Conservation (phyloP, 208 protist species). For the Novymonas esmeraldas region DNA sequence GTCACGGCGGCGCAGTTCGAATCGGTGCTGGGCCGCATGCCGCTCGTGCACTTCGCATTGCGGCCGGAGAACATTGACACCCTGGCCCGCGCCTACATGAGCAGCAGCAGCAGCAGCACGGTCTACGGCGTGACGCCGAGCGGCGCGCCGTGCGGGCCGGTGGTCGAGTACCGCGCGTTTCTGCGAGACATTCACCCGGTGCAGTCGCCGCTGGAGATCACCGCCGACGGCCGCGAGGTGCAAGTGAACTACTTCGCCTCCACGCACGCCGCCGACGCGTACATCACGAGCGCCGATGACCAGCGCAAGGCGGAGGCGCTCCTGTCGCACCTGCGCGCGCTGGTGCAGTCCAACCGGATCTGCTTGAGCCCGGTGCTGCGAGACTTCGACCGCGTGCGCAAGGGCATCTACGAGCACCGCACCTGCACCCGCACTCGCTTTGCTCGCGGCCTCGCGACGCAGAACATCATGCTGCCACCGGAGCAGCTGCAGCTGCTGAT, state of each 20-base stretch:
- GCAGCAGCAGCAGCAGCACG: conserved; percentile 4
- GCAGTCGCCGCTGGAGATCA: conserved; percentile 14
- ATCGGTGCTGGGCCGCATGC: conserved; percentile 75
- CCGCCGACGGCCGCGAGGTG: conserved; percentile 14
- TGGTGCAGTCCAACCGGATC: conserved; percentile 78
- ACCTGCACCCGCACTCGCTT: conserved; percentile 86
- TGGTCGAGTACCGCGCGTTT: conserved; percentile 79
- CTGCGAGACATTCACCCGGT: conserved; percentile 68
- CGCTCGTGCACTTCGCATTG: conserved; percentile 77
- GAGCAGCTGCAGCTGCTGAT: conserved; percentile 81
- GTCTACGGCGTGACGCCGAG: neutral
- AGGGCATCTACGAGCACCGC: conserved; percentile 85
- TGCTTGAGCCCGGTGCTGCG: conserved; percentile 81
- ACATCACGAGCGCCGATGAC: conserved; percentile 30
- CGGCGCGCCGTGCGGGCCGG: conserved; percentile 5
- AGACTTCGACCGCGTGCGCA: conserved; percentile 88
- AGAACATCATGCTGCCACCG: conserved; percentile 80
- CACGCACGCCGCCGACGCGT: conserved; percentile 59
- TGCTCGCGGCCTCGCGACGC: conserved; percentile 72
- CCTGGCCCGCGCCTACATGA: conserved; percentile 67
- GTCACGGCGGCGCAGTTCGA: conserved; percentile 84
- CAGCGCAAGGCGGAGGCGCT: conserved; percentile 40
- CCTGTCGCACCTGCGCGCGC: conserved; percentile 54
- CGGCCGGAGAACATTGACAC: conserved; percentile 62
- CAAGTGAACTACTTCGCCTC: conserved; percentile 61